phyloP scores from a whole-genome alignment of 164 flowering plant genomes.

The Amborella trichopoda region DNA sequence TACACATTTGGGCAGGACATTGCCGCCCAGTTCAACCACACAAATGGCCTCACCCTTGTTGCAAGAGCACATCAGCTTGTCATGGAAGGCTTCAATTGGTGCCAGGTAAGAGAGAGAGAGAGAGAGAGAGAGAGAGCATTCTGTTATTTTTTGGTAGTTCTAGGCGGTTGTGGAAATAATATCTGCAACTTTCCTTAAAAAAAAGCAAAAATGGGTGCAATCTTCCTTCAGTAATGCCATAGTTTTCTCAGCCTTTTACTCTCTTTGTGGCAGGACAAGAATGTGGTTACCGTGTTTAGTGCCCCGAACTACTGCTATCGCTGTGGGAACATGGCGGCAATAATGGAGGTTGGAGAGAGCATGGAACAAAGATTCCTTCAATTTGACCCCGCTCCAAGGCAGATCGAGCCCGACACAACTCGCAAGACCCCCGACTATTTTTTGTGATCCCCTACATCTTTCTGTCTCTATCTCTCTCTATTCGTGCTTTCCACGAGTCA shows the following conservation, averaged over 20 bases:
- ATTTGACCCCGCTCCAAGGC: constrained; percentile 41
- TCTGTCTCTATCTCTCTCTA: constrained; percentile 9
- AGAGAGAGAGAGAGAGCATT: not conserved
- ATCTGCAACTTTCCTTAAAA: too few relatives aligned
- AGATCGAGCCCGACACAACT: constrained; percentile 32
- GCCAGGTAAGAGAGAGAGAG: constrained; percentile 20
- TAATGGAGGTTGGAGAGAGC: constrained; percentile 36
- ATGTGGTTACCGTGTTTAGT: constrained; percentile 39
- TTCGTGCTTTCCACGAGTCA: constrained; percentile 1
- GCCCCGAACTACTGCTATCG: constrained; percentile 44
- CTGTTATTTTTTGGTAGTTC: not conserved
- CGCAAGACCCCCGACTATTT: constrained; percentile 44
- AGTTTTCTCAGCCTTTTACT: not conserved
- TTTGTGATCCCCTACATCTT: constrained; percentile 13
- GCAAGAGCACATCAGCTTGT: constrained; percentile 49
- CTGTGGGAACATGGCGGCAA: constrained; percentile 45
- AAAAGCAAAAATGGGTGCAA: too few relatives aligned
- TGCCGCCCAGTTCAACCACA: constrained; percentile 38
- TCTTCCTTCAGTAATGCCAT: not conserved
- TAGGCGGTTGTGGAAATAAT: too few relatives aligned
- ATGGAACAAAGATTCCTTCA: constrained; percentile 41
- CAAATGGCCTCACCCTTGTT: constrained; percentile 31
- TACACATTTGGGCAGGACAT: constrained; percentile 45
- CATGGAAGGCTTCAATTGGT: constrained; percentile 53
- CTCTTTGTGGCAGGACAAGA: constrained; percentile 23